These are phyloP conservation scores for Cymbopogon citratus DNA, from an alignment of 176 grass and related monocot genomes.

Conservation along the genomic window DNA sequence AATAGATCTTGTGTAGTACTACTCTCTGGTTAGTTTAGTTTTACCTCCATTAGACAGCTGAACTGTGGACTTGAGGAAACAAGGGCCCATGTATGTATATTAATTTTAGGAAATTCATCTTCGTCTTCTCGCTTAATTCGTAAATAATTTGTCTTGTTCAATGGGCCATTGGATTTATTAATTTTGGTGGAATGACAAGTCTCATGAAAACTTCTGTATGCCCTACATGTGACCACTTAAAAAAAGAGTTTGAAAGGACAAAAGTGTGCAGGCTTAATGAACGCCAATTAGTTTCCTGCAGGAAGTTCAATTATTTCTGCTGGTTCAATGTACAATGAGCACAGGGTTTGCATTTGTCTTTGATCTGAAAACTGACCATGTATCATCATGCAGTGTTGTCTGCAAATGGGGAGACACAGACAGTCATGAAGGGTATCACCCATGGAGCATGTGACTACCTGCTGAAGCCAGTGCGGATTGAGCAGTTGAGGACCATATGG, in stretches of 20 bases:
- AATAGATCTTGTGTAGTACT: conserved; percentile 16
- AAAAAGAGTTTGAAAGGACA: not conserved
- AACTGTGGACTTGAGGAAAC: not conserved
- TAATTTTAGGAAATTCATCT: not conserved
- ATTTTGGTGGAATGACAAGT: not conserved
- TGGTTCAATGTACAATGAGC: not conserved
- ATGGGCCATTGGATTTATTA: not conserved
- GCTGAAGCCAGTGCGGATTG: conserved; percentile 74
- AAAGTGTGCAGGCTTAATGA: not conserved
- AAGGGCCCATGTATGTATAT: no score
- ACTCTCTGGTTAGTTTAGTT: not conserved
- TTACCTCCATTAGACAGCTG: not conserved
- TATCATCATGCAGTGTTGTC: conserved; percentile 67
- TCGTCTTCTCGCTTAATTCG: not conserved
- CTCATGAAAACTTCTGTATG: not conserved
- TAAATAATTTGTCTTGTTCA: not conserved
- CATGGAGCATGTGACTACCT: conserved; percentile 91
- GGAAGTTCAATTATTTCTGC: conserved; percentile 10
- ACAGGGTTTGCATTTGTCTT: not conserved
- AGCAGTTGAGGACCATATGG: conserved; percentile 83
- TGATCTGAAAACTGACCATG: conserved; percentile 21
- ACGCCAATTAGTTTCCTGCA: conserved; percentile 15
- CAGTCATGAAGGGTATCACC: conserved; percentile 82
- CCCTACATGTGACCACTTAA: not conserved
- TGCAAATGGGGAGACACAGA: conserved; percentile 61